Evolutionary conservation across 2,329 filamentous ascomycete genomes (phyloP).

Genomic region (Talaromyces sp.): DNA sequence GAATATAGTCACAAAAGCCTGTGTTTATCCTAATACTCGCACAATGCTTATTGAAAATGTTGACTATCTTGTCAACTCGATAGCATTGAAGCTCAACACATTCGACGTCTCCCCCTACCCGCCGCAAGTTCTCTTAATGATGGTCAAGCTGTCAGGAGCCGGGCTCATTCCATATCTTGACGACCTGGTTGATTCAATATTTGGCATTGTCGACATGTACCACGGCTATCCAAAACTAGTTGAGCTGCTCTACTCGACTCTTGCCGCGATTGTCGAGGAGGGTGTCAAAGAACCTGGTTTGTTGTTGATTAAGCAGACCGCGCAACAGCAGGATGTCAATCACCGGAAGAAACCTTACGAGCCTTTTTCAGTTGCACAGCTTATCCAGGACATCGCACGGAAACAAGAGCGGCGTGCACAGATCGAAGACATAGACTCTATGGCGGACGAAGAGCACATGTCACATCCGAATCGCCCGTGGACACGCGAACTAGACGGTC

Average conservation of each 20-base stretch:
- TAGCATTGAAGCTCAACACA: slow-evolving; percentile 81
- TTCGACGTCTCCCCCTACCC: slow-evolving; percentile 90
- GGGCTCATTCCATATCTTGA: slow-evolving; percentile 80
- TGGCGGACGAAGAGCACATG: slow-evolving; percentile 18
- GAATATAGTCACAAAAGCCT: slow-evolving; percentile 70
- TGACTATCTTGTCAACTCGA: slow-evolving; percentile 92
- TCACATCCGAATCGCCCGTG: slow-evolving; percentile 30
- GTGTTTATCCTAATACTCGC: slow-evolving; percentile 67
- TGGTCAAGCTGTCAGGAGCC: slow-evolving; percentile 81
- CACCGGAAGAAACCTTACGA: slow-evolving; percentile 26
- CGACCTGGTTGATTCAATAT: slow-evolving; percentile 85
- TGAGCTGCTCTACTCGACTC: slow-evolving; percentile 74
- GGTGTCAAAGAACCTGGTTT: slow-evolving; percentile 55
- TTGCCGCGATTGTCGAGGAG: slow-evolving; percentile 79
- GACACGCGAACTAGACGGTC: slow-evolving; percentile 20
- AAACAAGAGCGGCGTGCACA: slow-evolving; percentile 27
- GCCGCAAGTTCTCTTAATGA: slow-evolving; percentile 87
- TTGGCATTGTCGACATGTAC: slow-evolving; percentile 87
- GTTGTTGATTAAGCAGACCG: slow-evolving; percentile 38
- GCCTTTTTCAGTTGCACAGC: slow-evolving; percentile 25
- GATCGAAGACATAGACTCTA: slow-evolving; percentile 16
- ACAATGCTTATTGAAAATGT: slow-evolving; percentile 84
- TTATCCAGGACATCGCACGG: slow-evolving; percentile 28
- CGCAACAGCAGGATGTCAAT: slow-evolving; percentile 17
- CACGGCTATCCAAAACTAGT: slow-evolving; percentile 87